Conservation (phyloP, 768 basidiomycete species). For the Hysterangium stoloniferum region DNA sequence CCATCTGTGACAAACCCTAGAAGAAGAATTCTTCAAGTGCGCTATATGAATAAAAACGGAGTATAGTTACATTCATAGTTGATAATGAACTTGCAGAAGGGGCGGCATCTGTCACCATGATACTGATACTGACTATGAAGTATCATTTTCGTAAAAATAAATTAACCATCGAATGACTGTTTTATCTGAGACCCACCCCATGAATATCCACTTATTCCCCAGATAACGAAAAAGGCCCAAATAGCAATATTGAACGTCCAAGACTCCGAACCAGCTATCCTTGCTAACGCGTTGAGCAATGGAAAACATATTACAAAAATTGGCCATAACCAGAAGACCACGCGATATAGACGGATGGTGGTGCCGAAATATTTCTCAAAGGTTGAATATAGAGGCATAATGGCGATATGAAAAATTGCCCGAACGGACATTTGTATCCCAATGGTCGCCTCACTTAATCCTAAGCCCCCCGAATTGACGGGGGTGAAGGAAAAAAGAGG, state of each 20-base stretch:
- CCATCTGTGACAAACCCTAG: constrained; percentile 13
- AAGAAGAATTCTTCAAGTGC: background rate
- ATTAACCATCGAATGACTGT: background rate
- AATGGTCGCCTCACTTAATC: constrained; percentile 11
- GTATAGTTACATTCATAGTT: constrained; percentile 10
- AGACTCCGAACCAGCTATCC: background rate
- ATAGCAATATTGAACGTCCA: constrained; percentile 3
- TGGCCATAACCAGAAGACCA: constrained; percentile 7
- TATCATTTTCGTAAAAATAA: background rate
- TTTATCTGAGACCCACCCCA: constrained; percentile 6
- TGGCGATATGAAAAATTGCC: constrained; percentile 4
- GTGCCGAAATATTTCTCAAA: constrained; percentile 7
- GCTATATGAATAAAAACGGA: background rate
- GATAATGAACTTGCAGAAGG: constrained; percentile 12
- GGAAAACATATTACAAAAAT: constrained; percentile 5
- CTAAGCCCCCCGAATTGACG: constrained; percentile 10
- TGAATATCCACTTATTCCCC: constrained; percentile 5
- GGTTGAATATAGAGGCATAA: constrained; percentile 7
- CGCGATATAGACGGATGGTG: constrained; percentile 2
- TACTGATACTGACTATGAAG: constrained; percentile 5
- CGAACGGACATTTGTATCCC: constrained; percentile 12
- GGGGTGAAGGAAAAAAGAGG: constrained; percentile 13
- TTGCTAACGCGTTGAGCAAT: constrained; percentile 4
- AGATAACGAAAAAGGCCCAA: constrained; percentile 8
- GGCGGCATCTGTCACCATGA: constrained; percentile 13